phyloP scores from a whole-genome alignment of 2,329 filamentous ascomycete species.

The Leptographium lundbergii region DNA sequence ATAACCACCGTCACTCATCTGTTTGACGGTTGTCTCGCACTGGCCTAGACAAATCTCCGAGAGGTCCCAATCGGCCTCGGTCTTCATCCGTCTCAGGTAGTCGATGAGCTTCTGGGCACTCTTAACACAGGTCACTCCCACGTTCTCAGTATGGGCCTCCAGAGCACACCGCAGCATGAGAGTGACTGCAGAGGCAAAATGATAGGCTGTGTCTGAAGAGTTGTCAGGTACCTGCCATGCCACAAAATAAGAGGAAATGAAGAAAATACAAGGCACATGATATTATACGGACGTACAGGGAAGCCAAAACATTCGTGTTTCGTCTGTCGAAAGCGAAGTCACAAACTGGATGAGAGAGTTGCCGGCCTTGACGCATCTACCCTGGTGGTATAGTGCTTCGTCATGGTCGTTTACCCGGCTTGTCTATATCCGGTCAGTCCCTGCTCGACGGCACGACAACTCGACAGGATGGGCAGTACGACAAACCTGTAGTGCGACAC shows the following conservation, averaged over 20 bases:
- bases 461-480: neutral
- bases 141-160: neutral
- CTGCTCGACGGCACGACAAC: neutral
- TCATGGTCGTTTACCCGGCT: slow-evolving; percentile 2
- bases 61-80: slow-evolving; percentile 1
- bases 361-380: slow-evolving; percentile 1
- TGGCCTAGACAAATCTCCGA: slow-evolving; percentile 4
- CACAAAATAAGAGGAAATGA: neutral
- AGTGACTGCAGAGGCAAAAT: slow-evolving; percentile 2
- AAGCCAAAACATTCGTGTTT: slow-evolving; percentile 2
- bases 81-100: neutral
- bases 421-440: neutral
- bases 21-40: slow-evolving; percentile 1
- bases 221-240: neutral
- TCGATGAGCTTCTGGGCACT: neutral
- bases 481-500: slow-evolving; percentile 1
- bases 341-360: slow-evolving; percentile 1
- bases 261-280: neutral
- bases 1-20: slow-evolving; percentile 3
- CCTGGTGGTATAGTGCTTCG: slow-evolving; percentile 2
- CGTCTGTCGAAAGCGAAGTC: neutral
- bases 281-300: neutral
- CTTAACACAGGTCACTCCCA: neutral
- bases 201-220: neutral
- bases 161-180: slow-evolving; percentile 4